These are phyloP conservation scores for Streptanthus diversifolius DNA, from an alignment of 345 rosid genomes.

Conservation along the genomic window DNA sequence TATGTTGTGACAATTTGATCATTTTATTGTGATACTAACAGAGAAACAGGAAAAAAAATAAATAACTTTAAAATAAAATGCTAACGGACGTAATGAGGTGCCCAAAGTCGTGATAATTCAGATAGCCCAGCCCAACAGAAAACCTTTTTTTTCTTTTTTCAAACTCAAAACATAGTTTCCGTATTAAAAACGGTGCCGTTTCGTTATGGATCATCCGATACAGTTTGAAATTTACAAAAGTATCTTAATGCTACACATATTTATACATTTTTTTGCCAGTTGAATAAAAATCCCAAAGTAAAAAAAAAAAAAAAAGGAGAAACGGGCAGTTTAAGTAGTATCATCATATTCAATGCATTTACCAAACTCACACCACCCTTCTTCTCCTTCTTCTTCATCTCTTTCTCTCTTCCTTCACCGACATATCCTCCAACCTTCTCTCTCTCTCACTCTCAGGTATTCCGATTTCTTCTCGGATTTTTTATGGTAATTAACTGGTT, in stretches of 20 bases:
- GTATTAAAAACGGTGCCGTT: background rate
- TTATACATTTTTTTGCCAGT: too few species aligned
- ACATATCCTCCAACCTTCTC: conserved; percentile 4
- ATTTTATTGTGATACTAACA: background rate
- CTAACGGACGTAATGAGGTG: background rate
- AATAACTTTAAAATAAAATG: background rate
- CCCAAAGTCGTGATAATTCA: background rate
- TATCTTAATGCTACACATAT: background rate
- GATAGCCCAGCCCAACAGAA: background rate
- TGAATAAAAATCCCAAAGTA: too few species aligned
- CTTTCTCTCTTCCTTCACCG: conserved; percentile 24
- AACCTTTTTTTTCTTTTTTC: background rate
- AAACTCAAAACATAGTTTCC: background rate
- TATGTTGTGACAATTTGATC: too few species aligned
- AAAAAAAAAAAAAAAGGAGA: background rate
- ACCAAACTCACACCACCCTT: conserved; percentile 64
- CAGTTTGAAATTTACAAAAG: background rate
- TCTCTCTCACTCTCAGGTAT: background rate
- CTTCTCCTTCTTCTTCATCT: conserved; percentile 21
- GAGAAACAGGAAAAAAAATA: too few species aligned
- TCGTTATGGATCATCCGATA: background rate
- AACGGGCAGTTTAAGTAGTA: conserved; percentile 34
- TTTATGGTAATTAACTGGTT: too few species aligned
- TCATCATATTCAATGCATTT: conserved; percentile 54
- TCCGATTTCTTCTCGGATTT: background rate